These are phyloP conservation scores for Penicillium sp. DNA, from an alignment of 2,329 filamentous ascomycete genomes.

Conservation along the genomic window DNA sequence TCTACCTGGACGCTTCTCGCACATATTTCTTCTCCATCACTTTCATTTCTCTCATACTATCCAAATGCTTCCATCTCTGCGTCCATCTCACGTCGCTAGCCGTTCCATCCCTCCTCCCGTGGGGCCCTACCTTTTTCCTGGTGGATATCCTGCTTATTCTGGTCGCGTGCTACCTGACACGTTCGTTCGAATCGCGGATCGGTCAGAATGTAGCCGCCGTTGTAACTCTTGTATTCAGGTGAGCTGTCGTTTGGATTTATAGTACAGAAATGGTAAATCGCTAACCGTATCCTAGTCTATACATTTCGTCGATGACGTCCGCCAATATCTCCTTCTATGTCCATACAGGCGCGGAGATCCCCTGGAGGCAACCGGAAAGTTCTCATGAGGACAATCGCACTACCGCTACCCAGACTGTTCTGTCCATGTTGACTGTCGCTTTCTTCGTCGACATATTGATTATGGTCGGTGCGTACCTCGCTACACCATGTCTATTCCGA, in stretches of 20 bases:
- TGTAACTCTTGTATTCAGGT: slow-evolving; percentile 11
- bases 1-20: slow-evolving; percentile 9
- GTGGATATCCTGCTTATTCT: slow-evolving; percentile 16
- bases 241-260: background rate
- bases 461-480: slow-evolving; percentile 13
- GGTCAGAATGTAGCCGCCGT: slow-evolving; percentile 9
- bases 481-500: slow-evolving; percentile 13
- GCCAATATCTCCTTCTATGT: slow-evolving; percentile 25
- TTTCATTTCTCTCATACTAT: slow-evolving; percentile 14
- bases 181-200: slow-evolving; percentile 10
- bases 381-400: slow-evolving; percentile 12
- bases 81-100: slow-evolving; percentile 8
- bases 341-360: slow-evolving; percentile 24
- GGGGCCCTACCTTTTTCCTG: slow-evolving; percentile 18
- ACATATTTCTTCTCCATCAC: slow-evolving; percentile 16
- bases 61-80: slow-evolving; percentile 17
- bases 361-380: slow-evolving; percentile 20
- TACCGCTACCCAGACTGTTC: slow-evolving; percentile 8
- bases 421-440: slow-evolving; percentile 16
- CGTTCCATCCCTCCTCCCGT: slow-evolving; percentile 4
- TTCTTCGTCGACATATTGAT: slow-evolving; percentile 15
- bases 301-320: slow-evolving; percentile 16
- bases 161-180: slow-evolving; percentile 13
- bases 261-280: background rate
- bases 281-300: slow-evolving; percentile 11